Evolutionary conservation across 148 eudicot species (phyloP).

Genomic region (Fagopyrum homotropicum): DNA sequence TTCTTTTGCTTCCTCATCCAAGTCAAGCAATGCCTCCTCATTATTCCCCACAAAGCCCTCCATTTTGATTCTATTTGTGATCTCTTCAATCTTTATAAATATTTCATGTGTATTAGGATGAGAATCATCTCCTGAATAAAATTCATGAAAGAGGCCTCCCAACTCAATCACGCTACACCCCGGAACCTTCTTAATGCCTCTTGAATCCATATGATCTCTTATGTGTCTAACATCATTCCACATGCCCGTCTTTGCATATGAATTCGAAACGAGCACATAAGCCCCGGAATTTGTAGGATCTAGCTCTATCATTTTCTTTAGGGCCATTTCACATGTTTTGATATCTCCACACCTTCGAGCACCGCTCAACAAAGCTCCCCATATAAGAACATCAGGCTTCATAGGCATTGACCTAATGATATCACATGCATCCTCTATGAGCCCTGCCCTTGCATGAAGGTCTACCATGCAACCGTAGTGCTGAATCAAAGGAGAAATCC

Average conservation of each 20-base stretch:
- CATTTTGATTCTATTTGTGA: conserved; percentile 20
- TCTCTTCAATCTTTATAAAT: conserved; percentile 26
- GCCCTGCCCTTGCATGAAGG: conserved; percentile 27
- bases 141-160: conserved; percentile 27
- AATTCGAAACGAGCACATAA: conserved; percentile 30
- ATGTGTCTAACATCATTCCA: conserved; percentile 30
- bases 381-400: conserved; percentile 31
- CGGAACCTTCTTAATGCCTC: conserved; percentile 26
- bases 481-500: conserved; percentile 23
- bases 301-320: conserved; percentile 24
- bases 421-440: conserved; percentile 24
- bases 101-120: conserved; percentile 26
- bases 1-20: conserved; percentile 35
- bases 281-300: conserved; percentile 29
- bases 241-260: conserved; percentile 28
- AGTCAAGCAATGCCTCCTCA: conserved; percentile 24
- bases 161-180: conserved; percentile 33
- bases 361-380: conserved; percentile 36
- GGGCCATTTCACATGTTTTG: conserved; percentile 24
- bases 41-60: conserved; percentile 24
- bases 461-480: conserved; percentile 41
- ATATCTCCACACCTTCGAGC: conserved; percentile 27
- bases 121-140: conserved; percentile 31
- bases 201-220: conserved; percentile 26
- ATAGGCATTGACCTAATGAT: conserved; percentile 27